phyloP scores from a whole-genome alignment of 2,329 filamentous ascomycete genomes.

The Calonectria pauciramosa region DNA sequence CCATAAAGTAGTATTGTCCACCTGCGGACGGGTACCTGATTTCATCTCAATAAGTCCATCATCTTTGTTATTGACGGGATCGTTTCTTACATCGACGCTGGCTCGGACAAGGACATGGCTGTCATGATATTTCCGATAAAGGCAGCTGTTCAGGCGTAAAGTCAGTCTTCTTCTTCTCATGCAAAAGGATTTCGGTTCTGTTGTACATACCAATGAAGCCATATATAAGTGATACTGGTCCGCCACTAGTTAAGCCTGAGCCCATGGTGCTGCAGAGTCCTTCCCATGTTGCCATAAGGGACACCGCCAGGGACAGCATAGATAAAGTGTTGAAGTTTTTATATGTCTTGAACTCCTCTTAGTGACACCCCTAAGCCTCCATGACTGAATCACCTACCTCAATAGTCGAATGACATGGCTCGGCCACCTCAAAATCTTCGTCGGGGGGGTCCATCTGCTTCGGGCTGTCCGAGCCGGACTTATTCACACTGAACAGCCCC shows the following conservation, averaged over 20 bases:
- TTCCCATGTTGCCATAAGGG: slow-evolving; percentile 7
- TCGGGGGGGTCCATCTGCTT: background rate
- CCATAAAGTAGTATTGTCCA: slow-evolving; percentile 27
- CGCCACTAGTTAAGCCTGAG: background rate
- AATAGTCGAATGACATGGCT: background rate
- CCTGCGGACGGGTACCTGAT: slow-evolving; percentile 56
- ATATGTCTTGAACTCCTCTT: background rate
- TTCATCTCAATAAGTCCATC: background rate
- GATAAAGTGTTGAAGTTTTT: slow-evolving; percentile 5
- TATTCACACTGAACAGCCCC: background rate
- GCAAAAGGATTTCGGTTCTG: background rate
- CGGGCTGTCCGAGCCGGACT: background rate
- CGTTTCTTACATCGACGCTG: background rate
- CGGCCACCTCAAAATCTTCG: background rate
- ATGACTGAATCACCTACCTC: background rate
- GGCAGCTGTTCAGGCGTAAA: background rate
- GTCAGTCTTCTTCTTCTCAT: background rate
- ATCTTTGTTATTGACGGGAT: too few relatives aligned
- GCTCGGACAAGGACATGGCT: background rate
- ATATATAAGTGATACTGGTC: background rate
- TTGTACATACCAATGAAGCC: background rate
- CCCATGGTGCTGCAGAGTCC: slow-evolving; percentile 6
- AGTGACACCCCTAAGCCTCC: background rate
- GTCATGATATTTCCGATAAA: background rate
- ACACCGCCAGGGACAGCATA: background rate